Evolutionary conservation across 75 land plant species (phyloP), one percentile per base, ranked within the genome.

Genomic region (Cryptomeria japonica): DNA sequence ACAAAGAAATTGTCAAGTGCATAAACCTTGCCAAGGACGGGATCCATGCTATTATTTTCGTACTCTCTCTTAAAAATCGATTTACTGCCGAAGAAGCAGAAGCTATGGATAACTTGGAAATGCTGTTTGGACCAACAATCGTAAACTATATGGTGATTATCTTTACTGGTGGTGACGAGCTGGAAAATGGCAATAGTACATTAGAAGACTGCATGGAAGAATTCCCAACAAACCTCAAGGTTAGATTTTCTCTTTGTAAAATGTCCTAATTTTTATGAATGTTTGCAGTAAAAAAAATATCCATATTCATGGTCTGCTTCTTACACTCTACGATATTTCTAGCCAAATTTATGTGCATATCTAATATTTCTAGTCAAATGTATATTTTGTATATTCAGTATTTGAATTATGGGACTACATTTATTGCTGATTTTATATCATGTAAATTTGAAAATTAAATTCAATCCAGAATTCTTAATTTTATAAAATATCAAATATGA

Each of bases 161-260:
- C 80, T 94, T 96, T 77, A 96, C 97, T 77, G 93, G 95, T 53
- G 97, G 96, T 19, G 97, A 96, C 88, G 95, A 93, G 4, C 90
- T 96, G 83, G 97, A 95, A 68, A 93, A 93, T 5, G 68, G 87
- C 61, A 93, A 87, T 68, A 89, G 90, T 39, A 92, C 96, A 10
- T 88, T 96, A 28, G 92, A 92, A 7, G 91, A 90, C n/a, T 96
- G 89, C 87, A 84, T 96, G 31, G 86, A 83, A 68, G 91, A 84
- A 2, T 89, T 89, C 84, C 96, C 96, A 32, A 79, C 87, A 46
- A 86, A 80, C 83, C 88, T 95, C 53, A 73, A 89, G 95, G 94
- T 94, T 68, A 87, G 56, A 75, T 44, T 18, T 12, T 64, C 1
- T 76, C 61, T 56, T 18, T 0, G 3, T 56, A 16, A 3, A 56